Percentiles rank a stretch among this genome's conserved stretches.
Evolutionary conservation across 176 grass and related monocot genomes (phyloP).

Genomic region (Elymus sibiricus): DNA sequence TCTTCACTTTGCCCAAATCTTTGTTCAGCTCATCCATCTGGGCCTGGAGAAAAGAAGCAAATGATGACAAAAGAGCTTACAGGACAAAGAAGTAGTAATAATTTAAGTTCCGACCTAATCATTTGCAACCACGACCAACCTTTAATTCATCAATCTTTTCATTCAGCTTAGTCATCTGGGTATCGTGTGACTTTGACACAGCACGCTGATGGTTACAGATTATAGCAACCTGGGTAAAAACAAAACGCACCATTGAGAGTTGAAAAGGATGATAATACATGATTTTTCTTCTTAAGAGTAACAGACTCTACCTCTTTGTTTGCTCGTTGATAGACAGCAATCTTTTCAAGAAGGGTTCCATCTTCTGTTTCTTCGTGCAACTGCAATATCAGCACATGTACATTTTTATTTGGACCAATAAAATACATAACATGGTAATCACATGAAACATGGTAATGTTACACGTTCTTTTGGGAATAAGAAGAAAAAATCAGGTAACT

Average conservation of each 20-base stretch:
- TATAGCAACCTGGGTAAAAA: constrained; percentile 75
- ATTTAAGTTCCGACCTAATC: not conserved
- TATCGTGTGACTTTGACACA: constrained; percentile 93
- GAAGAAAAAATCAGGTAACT: not conserved
- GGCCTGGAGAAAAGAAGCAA: constrained; percentile 41
- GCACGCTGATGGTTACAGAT: constrained; percentile 98
- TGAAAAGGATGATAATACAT: not conserved
- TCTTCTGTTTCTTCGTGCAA: constrained; percentile 94
- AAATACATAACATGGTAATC: not conserved
- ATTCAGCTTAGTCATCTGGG: constrained; percentile 85
- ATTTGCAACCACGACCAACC: constrained; percentile 44
- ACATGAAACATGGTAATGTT: not conserved
- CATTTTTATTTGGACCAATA: constrained; percentile 19
- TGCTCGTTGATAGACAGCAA: constrained; percentile 87
- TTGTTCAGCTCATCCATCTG: constrained; percentile 65
- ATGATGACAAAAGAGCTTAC: not conserved
- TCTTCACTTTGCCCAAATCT: constrained; percentile 80
- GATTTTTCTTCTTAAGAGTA: constrained; percentile 1
- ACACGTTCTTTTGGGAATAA: not conserved
- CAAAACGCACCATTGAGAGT: not conserved
- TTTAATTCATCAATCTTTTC: constrained; percentile 91
- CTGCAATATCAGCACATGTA: constrained; percentile 36
- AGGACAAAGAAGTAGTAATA: not conserved
- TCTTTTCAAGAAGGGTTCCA: constrained; percentile 76
- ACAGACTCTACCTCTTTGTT: constrained; percentile 77